Evolutionary conservation across 2,329 filamentous ascomycete genomes (phyloP).

Genomic region (Aspergillus calidoustus): DNA sequence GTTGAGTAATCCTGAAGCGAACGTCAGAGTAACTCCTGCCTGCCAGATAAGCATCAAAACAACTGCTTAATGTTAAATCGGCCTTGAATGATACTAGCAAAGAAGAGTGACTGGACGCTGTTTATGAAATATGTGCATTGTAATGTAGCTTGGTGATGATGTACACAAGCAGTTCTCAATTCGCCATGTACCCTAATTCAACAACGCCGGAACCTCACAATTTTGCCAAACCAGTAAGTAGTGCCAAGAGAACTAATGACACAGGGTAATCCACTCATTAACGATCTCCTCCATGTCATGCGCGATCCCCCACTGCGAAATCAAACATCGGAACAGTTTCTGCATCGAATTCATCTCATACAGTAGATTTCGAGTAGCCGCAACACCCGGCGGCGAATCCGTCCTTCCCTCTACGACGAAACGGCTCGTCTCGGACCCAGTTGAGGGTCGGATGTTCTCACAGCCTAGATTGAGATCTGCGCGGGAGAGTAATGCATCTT

Average conservation of each 20-base stretch:
- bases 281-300: constrained; percentile 52
- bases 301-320: constrained; percentile 52
- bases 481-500: constrained; percentile 41
- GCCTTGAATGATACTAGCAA: too few species aligned
- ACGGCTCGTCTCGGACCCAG: constrained; percentile 42
- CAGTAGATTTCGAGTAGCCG: constrained; percentile 45
- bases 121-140: neutral
- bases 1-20: too few species aligned
- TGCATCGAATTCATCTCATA: constrained; percentile 55
- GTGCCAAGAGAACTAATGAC: constrained; percentile 35
- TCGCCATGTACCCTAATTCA: too few species aligned
- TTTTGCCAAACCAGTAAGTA: neutral
- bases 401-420: constrained; percentile 41
- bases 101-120: neutral
- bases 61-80: too few species aligned
- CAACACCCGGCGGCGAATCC: constrained; percentile 26
- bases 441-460: constrained; percentile 27
- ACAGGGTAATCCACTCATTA: constrained; percentile 50
- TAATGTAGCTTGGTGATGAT: neutral
- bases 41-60: too few species aligned
- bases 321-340: constrained; percentile 51
- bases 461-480: constrained; percentile 35
- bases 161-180: neutral
- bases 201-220: neutral
- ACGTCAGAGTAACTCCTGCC: too few species aligned